Conservation (phyloP, 2,329 filamentous ascomycete genomes). For the Ceratocystis cacaofunesta region DNA sequence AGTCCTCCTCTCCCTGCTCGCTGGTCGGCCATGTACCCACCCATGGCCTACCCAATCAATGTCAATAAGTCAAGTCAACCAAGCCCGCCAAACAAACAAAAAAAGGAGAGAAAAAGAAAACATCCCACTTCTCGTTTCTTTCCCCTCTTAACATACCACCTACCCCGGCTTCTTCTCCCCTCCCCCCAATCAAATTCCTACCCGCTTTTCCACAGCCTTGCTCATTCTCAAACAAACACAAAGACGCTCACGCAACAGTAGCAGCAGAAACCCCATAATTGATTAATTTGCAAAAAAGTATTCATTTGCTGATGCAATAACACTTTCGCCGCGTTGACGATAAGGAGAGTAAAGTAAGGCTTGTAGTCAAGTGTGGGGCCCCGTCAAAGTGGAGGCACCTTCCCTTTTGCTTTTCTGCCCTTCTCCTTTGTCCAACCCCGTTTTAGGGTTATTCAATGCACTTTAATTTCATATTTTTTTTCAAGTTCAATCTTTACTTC, state of each 20-base stretch:
- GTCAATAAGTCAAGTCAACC: neutral
- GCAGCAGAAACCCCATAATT: no score
- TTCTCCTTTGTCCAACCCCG: no score
- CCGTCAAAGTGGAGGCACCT: neutral
- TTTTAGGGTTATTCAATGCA: neutral
- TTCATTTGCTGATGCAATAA: neutral
- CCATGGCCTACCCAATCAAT: neutral
- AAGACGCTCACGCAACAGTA: no score
- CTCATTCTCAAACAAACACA: neutral
- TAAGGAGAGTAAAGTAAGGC: neutral
- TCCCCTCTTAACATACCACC: no score
- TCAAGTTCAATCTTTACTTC: slow-evolving; percentile 11
- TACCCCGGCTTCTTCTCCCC: neutral
- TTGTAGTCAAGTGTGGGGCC: neutral
- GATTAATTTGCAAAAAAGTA: no score
- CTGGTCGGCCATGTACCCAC: neutral
- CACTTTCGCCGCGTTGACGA: neutral
- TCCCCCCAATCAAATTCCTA: neutral
- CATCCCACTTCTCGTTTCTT: neutral
- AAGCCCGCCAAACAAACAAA: neutral
- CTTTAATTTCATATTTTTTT: neutral
- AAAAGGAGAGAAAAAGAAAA: slow-evolving; percentile 9
- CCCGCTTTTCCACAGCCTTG: neutral
- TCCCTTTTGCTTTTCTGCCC: no score
- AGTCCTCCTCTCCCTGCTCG: no score